Evolutionary conservation across 2,329 filamentous ascomycete genomes (phyloP), one percentile per base, ranked within the genome.

Genomic region (Penicillium decumbens): DNA sequence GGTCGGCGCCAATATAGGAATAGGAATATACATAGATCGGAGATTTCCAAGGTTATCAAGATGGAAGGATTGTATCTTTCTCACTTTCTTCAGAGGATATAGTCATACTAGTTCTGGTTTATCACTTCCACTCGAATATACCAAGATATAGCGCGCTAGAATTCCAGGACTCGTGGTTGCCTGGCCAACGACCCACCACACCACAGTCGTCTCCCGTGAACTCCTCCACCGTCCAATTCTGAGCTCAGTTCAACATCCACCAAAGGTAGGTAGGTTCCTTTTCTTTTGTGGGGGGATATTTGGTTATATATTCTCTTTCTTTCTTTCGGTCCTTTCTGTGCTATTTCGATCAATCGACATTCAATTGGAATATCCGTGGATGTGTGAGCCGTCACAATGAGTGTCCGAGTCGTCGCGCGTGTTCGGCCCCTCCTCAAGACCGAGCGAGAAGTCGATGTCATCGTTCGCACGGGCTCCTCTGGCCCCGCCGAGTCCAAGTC

Each of bases 371-470:
- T 23, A 29, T 18, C 13, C 7, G 50, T 55, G 52, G 33, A 55
- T 55, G 45, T 45, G 23, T 45, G 47, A 49, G 32, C 41, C 25
- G 45, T 30, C 59, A 68, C 50, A 51, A 73, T 73, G 70, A 72
- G 69, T 51, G 88, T 96, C 59, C 81, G 89, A 65, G 91, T 97
- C 51, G 88, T 97, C 57, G 91, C 92, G 51, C 83, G 93, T 59
- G 88, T 98, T 63, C 85, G 92, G 61, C 92, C 92, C 45, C 80
- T 96, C 55, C 82, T 96, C 55, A 85, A 88, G 61, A 84, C 86
- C 56, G 93, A 97, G 76, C 77, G 86, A 50, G 88, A 93, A 65
- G 87, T 87, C 71, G 92, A 97, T 74, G 80, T 88, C 53, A 95
- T 97, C 60, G 85, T 97, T 58, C 80, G 83, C 7, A 84, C 84